Evolutionary conservation across 2,329 filamentous ascomycete species (phyloP), one percentile per base, ranked within the genome.

Genomic region (Seiridium cupressi): DNA sequence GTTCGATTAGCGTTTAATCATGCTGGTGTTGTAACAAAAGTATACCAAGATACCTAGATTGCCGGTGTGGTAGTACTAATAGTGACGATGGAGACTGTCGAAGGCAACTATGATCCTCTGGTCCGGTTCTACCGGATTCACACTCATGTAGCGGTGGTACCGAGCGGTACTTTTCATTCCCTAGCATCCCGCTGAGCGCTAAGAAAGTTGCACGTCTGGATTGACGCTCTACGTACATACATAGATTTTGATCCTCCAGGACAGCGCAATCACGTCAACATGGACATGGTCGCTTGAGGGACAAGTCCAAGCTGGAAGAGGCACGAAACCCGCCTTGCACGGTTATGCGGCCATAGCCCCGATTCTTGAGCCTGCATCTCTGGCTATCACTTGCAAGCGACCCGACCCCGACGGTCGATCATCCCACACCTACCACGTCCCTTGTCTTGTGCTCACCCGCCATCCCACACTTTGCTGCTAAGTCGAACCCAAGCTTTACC

Each of bases 401-500:
- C 13, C 32, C 35, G 6, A 55, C 26, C 34, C 49, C 49, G 35
- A 53, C 49, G 35, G 49, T 38, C 51, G 51, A 55, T 44, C 36
- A 55, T 55, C 36, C 9, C 46, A 18, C 46, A 48, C 46, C 11
- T 2, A 48, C 46, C 46, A 48, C 13, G 7, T 42, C 7, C 7
- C 13, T 7, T 8, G 26, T 49, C 26, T 18, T 49, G 46, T 49
- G 13, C 38, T 42, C 13, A 13, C 7, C 38, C 38, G 7, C 7
- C 13, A 42, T 42, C 55, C 35, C 44, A 18, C 44, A n/a, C n/a
- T 48, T 18, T 47, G 13, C 40, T 55, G 36, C 49, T 26, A 34
- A 32, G 8, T 53, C 38, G 35, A 38, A 18, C 47, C 44, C 31
- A 46, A 60, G 53, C 46, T 55, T 60, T 60, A 60, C 59, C 59